Conservation (phyloP, 2,329 filamentous ascomycete species). For the Talaromyces atroroseus region DNA sequence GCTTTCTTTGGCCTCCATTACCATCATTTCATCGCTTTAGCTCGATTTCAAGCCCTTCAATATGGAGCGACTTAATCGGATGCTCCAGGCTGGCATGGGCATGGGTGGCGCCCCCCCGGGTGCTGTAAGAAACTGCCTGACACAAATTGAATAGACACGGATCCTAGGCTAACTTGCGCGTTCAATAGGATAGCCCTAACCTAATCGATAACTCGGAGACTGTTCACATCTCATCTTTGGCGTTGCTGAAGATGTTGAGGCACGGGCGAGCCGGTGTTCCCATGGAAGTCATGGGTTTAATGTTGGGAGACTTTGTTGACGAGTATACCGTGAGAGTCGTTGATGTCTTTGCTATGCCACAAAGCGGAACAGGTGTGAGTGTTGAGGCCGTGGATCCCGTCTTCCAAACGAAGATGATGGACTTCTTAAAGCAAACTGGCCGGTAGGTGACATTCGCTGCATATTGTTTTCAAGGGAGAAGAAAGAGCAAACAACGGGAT, state of each 20-base stretch:
- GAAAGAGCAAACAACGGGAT: slow-evolving; percentile 9
- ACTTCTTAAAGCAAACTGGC: slow-evolving; percentile 96
- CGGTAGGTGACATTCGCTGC: slow-evolving; percentile 52
- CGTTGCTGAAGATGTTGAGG: slow-evolving; percentile 95
- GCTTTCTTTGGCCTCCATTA: slow-evolving; percentile 17
- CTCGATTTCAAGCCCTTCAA: slow-evolving; percentile 20
- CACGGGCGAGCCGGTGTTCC: slow-evolving; percentile 96
- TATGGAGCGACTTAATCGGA: slow-evolving; percentile 90
- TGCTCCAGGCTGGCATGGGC: slow-evolving; percentile 66
- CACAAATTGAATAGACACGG: slow-evolving; percentile 1
- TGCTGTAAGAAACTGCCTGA: slow-evolving; percentile 32
- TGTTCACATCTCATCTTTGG: slow-evolving; percentile 96
- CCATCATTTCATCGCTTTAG: slow-evolving; percentile 3
- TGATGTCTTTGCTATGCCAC: slow-evolving; percentile 98
- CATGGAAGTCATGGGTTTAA: slow-evolving; percentile 99
- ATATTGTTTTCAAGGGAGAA: background rate
- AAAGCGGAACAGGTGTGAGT: slow-evolving; percentile 95
- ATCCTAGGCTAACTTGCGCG: background rate
- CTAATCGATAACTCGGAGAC: slow-evolving; percentile 99
- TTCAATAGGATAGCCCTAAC: slow-evolving; percentile 70
- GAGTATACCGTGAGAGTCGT: slow-evolving; percentile 98
- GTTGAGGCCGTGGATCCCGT: slow-evolving; percentile 98
- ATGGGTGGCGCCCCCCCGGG: slow-evolving; percentile 34
- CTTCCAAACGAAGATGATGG: slow-evolving; percentile 99
- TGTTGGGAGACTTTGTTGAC: slow-evolving; percentile 97